These are phyloP conservation scores for Elsinoe arachidis DNA, from an alignment of 2,329 filamentous ascomycete genomes.

Conservation along the genomic window DNA sequence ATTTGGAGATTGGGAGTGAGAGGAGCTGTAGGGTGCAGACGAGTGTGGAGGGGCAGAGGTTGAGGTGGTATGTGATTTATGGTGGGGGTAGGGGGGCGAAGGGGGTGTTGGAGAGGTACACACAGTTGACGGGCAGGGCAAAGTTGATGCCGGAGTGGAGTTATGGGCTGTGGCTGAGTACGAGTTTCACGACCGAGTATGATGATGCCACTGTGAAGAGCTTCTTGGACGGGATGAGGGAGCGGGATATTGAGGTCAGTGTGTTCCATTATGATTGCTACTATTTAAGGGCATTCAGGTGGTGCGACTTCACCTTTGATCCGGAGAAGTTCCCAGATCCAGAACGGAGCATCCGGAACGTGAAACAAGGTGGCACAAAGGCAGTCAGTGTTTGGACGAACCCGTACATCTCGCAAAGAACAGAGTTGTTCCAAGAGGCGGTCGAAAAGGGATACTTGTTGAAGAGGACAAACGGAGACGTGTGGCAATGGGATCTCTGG, in stretches of 20 bases:
- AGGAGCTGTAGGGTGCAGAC: constrained; percentile 63
- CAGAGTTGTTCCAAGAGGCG: constrained; percentile 56
- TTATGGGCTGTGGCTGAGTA: constrained; percentile 68
- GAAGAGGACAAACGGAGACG: constrained; percentile 56
- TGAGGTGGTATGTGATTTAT: constrained; percentile 68
- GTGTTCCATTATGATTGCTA: constrained; percentile 73
- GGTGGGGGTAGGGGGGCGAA: constrained; percentile 54
- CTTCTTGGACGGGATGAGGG: constrained; percentile 61
- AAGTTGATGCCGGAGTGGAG: constrained; percentile 62
- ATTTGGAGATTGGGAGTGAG: constrained; percentile 66
- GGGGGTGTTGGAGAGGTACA: constrained; percentile 60
- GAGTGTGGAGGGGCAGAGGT: constrained; percentile 56
- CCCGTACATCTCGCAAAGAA: constrained; percentile 63
- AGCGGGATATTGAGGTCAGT: constrained; percentile 55
- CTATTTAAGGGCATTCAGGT: constrained; percentile 67
- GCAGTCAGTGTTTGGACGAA: constrained; percentile 72
- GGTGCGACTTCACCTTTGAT: constrained; percentile 68
- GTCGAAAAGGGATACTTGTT: constrained; percentile 60
- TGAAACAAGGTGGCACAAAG: constrained; percentile 52
- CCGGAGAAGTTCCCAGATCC: constrained; percentile 60
- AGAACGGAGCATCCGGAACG: constrained; percentile 51
- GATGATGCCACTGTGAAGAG: constrained; percentile 59
- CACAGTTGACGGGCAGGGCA: constrained; percentile 57
- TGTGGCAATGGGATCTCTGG: constrained; percentile 73
- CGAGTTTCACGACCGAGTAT: constrained; percentile 66